phyloP scores from a whole-genome alignment of 352 stramenopile genomes.

The Stramenopiles sp. region DNA sequence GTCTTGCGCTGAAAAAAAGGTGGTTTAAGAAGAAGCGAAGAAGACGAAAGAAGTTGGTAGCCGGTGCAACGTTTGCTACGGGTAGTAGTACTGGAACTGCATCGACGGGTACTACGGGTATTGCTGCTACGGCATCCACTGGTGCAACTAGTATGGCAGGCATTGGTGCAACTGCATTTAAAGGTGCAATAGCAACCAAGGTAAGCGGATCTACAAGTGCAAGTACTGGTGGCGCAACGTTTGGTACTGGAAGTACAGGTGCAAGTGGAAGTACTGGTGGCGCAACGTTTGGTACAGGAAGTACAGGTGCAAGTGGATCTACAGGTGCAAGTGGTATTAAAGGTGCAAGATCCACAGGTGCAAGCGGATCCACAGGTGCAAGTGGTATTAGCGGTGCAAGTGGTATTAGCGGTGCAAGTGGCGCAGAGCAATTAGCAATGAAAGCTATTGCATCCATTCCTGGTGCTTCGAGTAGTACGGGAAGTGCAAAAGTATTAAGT shows the following conservation, averaged over 20 bases:
- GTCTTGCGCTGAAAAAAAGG: too few relatives aligned
- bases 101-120: too few relatives aligned
- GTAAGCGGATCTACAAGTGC: not conserved
- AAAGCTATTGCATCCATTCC: not conserved
- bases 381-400: not conserved
- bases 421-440: not conserved
- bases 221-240: not conserved
- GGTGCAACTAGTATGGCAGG: not conserved
- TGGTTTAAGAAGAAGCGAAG: too few relatives aligned
- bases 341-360: too few relatives aligned
- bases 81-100: too few relatives aligned
- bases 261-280: not conserved
- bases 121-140: conserved; percentile 1
- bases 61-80: too few relatives aligned
- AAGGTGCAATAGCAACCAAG: not conserved
- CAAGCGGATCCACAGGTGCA: not conserved
- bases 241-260: too few relatives aligned
- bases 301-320: not conserved
- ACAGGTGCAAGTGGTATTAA: too few relatives aligned
- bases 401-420: not conserved
- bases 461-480: not conserved
- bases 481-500: not conserved
- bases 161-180: not conserved
- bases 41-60: too few relatives aligned
- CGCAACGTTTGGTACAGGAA: not conserved